Base-by-base conservation (phyloP, 441 rosid genomes). In the Pelargonium cotyledonis region DNA sequence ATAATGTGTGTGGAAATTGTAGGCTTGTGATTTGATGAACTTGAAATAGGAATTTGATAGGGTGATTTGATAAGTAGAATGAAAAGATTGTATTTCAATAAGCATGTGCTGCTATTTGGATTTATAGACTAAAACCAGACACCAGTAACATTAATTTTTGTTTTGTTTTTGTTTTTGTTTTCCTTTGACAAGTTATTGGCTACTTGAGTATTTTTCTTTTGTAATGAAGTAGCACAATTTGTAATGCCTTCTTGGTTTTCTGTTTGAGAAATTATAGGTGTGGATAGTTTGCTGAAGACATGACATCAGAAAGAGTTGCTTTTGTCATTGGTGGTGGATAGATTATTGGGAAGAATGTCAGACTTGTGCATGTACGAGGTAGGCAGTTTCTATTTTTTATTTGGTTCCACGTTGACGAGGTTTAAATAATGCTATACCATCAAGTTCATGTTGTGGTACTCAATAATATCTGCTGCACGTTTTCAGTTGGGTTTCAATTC, bases 301-400 rank as follows among this genome's bases (percentile, higher is more conserved):
- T 53, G 60, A 53, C 19, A 53, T 53, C 60, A 53, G 60, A 15
- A 53, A 53, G 21, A 15, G 60, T 53, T 53, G 60, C 21, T n/a
- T 15, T 53, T 53, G 60, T 53, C 60, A 53, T 53, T 53, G 60
- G 60, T 53, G 60, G 60, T 53, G 60, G 60, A 53, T 53, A 53
- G 60, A 6, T 15, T 53, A 15, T 53, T 53, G 21, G 60, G 60
- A 53, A 21, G 60, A 53, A 53, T 53, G 60, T 53, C 60, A 11
- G 60, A 53, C 60, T 53, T 53, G 21, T 53, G 60, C 60, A 53
- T 53, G 19, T 53, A 53, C 7, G 60, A 53, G 60, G 60, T 53
- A n/a, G 21, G 60, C 2, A 70, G 1, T 51, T 14, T 51, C 16
- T 51, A 16, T 51, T 5, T n/a, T 53, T 53, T 21, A 53, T 47